These are phyloP conservation scores for Syzygium aqueum DNA, from an alignment of 345 rosid genomes.

Conservation along the genomic window DNA sequence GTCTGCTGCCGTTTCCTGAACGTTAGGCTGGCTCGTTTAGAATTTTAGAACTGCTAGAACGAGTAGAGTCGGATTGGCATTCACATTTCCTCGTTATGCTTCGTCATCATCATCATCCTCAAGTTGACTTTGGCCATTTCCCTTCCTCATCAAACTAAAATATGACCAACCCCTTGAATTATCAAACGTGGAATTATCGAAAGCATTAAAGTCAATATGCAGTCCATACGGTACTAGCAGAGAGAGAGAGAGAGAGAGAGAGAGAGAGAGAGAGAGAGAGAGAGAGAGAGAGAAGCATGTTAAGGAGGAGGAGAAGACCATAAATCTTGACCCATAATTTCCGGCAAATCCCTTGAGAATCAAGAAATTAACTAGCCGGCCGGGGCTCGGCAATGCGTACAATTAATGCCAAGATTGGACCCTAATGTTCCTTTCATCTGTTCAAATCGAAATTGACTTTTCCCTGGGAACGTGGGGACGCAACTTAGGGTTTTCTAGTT, in stretches of 20 bases:
- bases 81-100: neutral
- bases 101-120: neutral
- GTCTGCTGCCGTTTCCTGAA: neutral
- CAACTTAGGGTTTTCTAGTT: neutral
- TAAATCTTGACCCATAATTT: neutral
- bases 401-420: neutral
- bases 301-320: neutral
- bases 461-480: neutral
- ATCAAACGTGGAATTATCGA: neutral
- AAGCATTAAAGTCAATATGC: too few species aligned
- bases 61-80: neutral
- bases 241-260: neutral
- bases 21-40: neutral
- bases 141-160: neutral
- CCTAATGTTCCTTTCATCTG: too few species aligned
- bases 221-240: neutral
- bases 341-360: neutral
- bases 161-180: neutral
- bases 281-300: neutral
- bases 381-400: neutral
- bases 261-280: neutral
- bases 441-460: too few species aligned
- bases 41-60: neutral
- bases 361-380: neutral
- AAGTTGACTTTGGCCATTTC: neutral